Base-by-base conservation (phyloP, 768 basidiomycete species). In the Phaeotremella fagi region DNA sequence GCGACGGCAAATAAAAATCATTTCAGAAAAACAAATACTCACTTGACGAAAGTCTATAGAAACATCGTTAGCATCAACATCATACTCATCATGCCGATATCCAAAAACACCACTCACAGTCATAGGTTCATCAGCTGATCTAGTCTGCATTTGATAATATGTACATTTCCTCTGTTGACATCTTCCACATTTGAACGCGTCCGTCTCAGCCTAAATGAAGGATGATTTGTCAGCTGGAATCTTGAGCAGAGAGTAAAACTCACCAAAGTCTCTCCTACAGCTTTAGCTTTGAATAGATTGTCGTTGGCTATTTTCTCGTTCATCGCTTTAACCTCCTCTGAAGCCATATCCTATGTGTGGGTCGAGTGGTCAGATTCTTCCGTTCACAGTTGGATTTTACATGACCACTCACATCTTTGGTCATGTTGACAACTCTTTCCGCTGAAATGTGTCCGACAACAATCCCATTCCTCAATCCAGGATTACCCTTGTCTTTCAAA, bases 101-200 rank as follows among this genome's bases (percentile, higher is more conserved):
- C n/a, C n/a, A n/a, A n/a, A n/a, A n/a, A n/a, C n/a, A n/a, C 22
- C 18, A 80, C 85, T 69, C 72, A 88, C 86, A 2, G 94, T 97
- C 92, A 98, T 97, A 22, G 94, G 92, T 76, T 97, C 95, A 77
- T 98, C 95, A 6, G 95, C 94, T 69, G 88, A 90, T 50, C 95
- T 82, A 6, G 95, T 99, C 73, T 99, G 95, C 64, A 90, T 89
- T 78, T 98, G 91, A 61, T 89, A 86, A 66, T 95, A 97, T 41
- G 86, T 82, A 65, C 89, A 75, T 50, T 75, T 75, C 18, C 74
- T 83, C 81, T 92, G 87, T 66, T 91, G 92, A 83, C 95, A 99
- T 63, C 88, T 82, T 9, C 83, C 81, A 69, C 95, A 99, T 72
- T 97, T 90, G 87, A 99, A 99, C 2, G 89, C 92, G 59, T 91